phyloP scores from a whole-genome alignment of 495 filamentous ascomycete species.

The Lichina pygmaea region DNA sequence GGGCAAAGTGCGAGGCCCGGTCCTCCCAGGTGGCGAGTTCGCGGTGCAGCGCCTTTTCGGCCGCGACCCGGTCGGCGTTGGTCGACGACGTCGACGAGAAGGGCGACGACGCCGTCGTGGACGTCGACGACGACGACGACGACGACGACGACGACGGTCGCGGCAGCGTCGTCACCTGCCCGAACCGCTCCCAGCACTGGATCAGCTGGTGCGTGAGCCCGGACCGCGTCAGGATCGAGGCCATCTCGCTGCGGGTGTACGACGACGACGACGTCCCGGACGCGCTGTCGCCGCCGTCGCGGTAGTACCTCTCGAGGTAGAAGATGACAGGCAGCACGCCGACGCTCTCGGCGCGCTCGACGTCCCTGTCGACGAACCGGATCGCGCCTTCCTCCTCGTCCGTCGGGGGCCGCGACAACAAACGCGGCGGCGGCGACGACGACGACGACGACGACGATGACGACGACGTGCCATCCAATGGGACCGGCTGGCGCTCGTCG shows the following conservation, averaged over 20 bases:
- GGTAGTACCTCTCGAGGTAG: constrained; percentile 26
- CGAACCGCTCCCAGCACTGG: not conserved
- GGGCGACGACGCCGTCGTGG: not conserved
- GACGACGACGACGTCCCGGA: constrained; percentile 7
- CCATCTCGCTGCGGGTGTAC: constrained; percentile 12
- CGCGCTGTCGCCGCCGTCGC: constrained; percentile 2
- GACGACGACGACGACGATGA: not conserved
- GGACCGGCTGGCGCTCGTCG: constrained; percentile 6
- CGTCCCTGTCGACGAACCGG: constrained; percentile 27
- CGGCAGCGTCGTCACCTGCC: not conserved
- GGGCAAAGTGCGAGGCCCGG: constrained; percentile 8
- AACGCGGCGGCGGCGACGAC: not conserved
- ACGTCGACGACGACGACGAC: not conserved
- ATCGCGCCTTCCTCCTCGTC: constrained; percentile 4
- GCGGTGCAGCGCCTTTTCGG: constrained; percentile 2
- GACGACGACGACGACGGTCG: not conserved
- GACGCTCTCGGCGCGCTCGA: constrained; percentile 16
- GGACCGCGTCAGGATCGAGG: not conserved
- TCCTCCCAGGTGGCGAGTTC: constrained; percentile 2
- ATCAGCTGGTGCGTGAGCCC: not conserved
- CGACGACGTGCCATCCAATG: not conserved
- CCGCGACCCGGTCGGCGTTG: not conserved
- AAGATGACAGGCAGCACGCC: constrained; percentile 23
- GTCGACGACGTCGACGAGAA: not conserved
- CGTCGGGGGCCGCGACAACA: not conserved